Evolutionary conservation across 2,329 filamentous ascomycete genomes (phyloP), one percentile per base, ranked within the genome.

Genomic region (Coleophoma cylindrospora): DNA sequence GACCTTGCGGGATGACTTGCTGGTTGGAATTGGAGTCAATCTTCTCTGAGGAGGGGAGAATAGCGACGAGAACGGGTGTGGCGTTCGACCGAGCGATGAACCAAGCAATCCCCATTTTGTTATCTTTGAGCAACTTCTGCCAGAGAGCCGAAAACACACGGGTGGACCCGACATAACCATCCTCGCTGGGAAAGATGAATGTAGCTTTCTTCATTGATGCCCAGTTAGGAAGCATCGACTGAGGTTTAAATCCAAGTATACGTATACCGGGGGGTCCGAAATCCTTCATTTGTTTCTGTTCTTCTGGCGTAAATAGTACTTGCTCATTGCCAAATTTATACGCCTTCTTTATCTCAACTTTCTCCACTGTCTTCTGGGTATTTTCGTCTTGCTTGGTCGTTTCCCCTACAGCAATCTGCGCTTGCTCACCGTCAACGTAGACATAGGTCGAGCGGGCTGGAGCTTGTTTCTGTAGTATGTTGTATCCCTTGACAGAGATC

Each of bases 241-340:
- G 74, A 7, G 89, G 83, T 65, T 97, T 99, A 77, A 99, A 99
- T 6, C 94, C 94, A 50, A 99, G 87, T 57, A 99, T 87, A 5
- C 91, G 85, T 50, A 99, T 87, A 12, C 89, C 75, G 0, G 90
- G 89, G 1, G 87, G 77, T 3, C 91, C 92, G 60, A 96, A 96
- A 57, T 89, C 74, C 54, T 85, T 84, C 51, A 99, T 76, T 17
- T 79, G 72, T 51, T 85, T 86, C 53, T 92, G 83, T 66, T 99
- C 92, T 34, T 96, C 91, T 1, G 84, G 79, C 0, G 84, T 84
- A 66, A 99, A 99, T 45, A 86, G 80, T 43, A 99, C 82, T 44
- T 90, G 90, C 57, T 95, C 89, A 37, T 90, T 91, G 12, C 92
- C 94, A 63, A 97, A 97, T 61, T 94, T 96, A 74, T 94, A 99